These are phyloP conservation scores for Diaporthe sp. DNA, from an alignment of 2,329 filamentous ascomycete genomes.

Conservation along the genomic window DNA sequence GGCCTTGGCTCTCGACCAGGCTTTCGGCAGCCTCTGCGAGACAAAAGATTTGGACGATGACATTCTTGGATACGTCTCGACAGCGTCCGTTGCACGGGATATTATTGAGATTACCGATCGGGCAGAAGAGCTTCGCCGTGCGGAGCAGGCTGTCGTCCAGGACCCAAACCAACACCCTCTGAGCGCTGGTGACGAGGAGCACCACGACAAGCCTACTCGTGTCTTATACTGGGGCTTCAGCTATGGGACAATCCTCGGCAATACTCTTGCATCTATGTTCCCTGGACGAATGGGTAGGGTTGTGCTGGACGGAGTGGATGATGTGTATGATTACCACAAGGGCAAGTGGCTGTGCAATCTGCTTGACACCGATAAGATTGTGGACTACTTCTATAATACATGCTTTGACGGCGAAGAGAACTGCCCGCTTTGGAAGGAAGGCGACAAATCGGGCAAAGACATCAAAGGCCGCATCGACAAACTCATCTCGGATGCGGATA, in stretches of 20 bases:
- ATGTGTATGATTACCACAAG: slow-evolving; percentile 52
- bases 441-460: slow-evolving; percentile 46
- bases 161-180: slow-evolving; percentile 8
- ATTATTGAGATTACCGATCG: slow-evolving; percentile 60
- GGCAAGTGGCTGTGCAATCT: slow-evolving; percentile 51
- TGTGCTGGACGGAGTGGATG: slow-evolving; percentile 54
- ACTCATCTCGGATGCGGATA: slow-evolving; percentile 48
- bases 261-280: slow-evolving; percentile 58
- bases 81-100: slow-evolving; percentile 55
- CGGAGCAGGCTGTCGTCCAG: not conserved
- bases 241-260: slow-evolving; percentile 60
- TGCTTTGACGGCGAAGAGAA: slow-evolving; percentile 49
- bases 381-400: slow-evolving; percentile 50
- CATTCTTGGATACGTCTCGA: slow-evolving; percentile 51
- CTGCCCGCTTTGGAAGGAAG: slow-evolving; percentile 47
- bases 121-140: slow-evolving; percentile 49
- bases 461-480: slow-evolving; percentile 50
- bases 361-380: slow-evolving; percentile 52
- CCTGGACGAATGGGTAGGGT: slow-evolving; percentile 56
- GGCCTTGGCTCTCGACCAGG: slow-evolving; percentile 45
- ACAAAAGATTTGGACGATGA: slow-evolving; percentile 42
- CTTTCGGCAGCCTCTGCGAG: slow-evolving; percentile 48
- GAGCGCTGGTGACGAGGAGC: not conserved
- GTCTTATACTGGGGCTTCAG: slow-evolving; percentile 65
- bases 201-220: slow-evolving; percentile 37